Evolutionary conservation across 2,329 filamentous ascomycete species (phyloP).

Genomic region (Ceratocystis colombiana): DNA sequence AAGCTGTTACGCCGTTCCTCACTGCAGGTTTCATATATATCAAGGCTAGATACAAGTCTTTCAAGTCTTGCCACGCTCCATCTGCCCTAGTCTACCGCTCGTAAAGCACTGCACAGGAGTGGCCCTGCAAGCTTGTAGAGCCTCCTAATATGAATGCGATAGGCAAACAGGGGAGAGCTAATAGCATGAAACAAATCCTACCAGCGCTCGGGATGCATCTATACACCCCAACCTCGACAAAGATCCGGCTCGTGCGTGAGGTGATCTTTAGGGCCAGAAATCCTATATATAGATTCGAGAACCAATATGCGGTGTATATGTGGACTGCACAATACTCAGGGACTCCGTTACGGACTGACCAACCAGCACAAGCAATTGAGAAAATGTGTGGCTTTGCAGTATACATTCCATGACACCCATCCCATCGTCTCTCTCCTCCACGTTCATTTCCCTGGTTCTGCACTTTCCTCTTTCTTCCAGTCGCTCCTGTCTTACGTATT

Average conservation of each 20-base stretch:
- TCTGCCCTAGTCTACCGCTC: background rate
- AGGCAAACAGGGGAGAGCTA: background rate
- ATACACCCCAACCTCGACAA: background rate
- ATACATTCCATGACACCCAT: background rate
- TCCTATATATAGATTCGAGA: background rate
- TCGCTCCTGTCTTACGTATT: background rate
- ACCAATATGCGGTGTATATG: background rate
- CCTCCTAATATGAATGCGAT: background rate
- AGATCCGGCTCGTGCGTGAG: background rate
- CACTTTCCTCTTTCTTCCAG: background rate
- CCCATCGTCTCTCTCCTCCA: background rate
- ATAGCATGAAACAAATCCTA: background rate
- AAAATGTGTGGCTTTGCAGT: background rate
- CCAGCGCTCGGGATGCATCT: background rate
- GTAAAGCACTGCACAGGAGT: background rate
- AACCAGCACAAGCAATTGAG: background rate
- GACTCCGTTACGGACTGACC: background rate
- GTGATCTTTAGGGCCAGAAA: background rate
- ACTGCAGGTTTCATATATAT: too few species aligned
- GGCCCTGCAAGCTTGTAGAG: background rate
- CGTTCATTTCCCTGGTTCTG: background rate
- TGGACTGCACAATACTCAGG: background rate
- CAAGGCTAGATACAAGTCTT: too few species aligned
- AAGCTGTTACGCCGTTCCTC: too few species aligned
- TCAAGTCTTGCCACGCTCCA: too few species aligned